Evolutionary conservation across 2,329 filamentous ascomycete genomes (phyloP).

Genomic region (Diaporthe helianthi): DNA sequence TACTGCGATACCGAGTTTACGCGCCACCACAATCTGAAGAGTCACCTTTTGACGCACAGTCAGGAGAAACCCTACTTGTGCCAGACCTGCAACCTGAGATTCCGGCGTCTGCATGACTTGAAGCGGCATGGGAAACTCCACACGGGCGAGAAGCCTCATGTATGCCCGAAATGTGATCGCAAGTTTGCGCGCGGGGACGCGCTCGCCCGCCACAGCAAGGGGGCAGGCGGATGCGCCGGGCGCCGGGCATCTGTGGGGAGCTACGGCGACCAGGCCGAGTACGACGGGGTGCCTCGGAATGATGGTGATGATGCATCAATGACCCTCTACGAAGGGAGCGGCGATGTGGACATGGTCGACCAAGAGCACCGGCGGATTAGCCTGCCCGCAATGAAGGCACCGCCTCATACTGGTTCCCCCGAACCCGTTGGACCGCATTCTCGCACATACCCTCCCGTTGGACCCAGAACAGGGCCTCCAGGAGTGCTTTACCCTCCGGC

Average conservation of each 20-base stretch:
- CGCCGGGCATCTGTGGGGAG: conserved; percentile 84
- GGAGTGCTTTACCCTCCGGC: conserved; percentile 69
- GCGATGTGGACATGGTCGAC: conserved; percentile 67
- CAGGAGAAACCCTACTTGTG: conserved; percentile 98
- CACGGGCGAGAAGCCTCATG: conserved; percentile 93
- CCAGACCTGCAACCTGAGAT: conserved; percentile 90
- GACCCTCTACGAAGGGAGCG: conserved; percentile 62
- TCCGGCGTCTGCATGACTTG: conserved; percentile 89
- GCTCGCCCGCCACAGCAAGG: conserved; percentile 92
- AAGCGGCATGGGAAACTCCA: conserved; percentile 97
- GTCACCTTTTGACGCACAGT: conserved; percentile 94
- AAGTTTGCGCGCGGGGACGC: conserved; percentile 96
- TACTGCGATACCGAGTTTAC: conserved; percentile 98
- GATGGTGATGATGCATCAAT: conserved; percentile 64
- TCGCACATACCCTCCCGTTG: conserved; percentile 81
- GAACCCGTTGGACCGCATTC: conserved; percentile 66
- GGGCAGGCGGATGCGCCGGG: conserved; percentile 92
- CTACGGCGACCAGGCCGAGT: conserved; percentile 81
- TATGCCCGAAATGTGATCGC: conserved; percentile 92
- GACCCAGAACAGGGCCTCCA: conserved; percentile 54
- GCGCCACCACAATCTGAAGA: conserved; percentile 96
- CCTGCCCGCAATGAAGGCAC: conserved; percentile 76
- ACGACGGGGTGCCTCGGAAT: conserved; percentile 58
- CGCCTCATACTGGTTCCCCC: conserved; percentile 67
- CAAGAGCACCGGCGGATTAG: conserved; percentile 70